A percentile compares a stretch with the other conserved stretches of the same genome.
phyloP scores from a whole-genome alignment of 768 basidiomycete species.

The Hygrophorus pudorinus region DNA sequence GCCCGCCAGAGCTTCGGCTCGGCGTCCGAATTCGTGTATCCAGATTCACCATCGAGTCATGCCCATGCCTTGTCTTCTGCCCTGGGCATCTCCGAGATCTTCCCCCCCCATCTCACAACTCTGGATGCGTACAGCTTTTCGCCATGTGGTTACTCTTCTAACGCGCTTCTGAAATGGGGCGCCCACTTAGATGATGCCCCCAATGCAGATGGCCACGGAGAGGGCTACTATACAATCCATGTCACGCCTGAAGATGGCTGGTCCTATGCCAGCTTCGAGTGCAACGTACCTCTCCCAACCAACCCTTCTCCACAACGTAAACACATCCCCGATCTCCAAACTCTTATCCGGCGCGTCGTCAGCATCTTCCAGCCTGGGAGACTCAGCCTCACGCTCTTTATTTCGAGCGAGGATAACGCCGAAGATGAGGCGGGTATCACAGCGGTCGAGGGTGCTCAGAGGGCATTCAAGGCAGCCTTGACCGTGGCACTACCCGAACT shows the following conservation, averaged over 20 bases:
- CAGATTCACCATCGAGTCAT: slow-evolving; percentile 36
- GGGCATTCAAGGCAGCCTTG: slow-evolving; percentile 61
- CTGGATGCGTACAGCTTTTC: slow-evolving; percentile 90
- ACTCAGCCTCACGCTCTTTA: slow-evolving; percentile 83
- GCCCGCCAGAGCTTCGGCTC: slow-evolving; percentile 76
- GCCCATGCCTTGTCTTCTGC: slow-evolving; percentile 53
- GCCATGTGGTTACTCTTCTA: slow-evolving; percentile 94
- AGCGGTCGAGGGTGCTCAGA: slow-evolving; percentile 63
- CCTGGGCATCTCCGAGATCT: slow-evolving; percentile 75
- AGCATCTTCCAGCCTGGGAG: slow-evolving; percentile 86
- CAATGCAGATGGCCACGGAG: slow-evolving; percentile 27
- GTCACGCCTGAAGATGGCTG: slow-evolving; percentile 97
- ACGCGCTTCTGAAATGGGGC: slow-evolving; percentile 72
- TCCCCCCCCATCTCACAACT: slow-evolving; percentile 67
- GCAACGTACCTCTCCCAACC: slow-evolving; percentile 73
- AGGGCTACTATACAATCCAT: slow-evolving; percentile 97
- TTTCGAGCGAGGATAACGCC: slow-evolving; percentile 51
- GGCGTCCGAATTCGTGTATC: slow-evolving; percentile 19
- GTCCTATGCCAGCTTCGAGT: slow-evolving; percentile 98
- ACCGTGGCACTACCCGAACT: slow-evolving; percentile 17
- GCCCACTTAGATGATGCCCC: slow-evolving; percentile 20
- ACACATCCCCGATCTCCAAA: slow-evolving; percentile 63
- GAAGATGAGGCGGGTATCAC: slow-evolving; percentile 31
- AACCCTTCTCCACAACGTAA: slow-evolving; percentile 20
- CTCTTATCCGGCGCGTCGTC: slow-evolving; percentile 82